A percentile compares a stretch with the other conserved stretches of the same genome.
These are phyloP conservation scores for Xanthoconium stramineum DNA, from an alignment of 768 basidiomycete species.

Conservation along the genomic window DNA sequence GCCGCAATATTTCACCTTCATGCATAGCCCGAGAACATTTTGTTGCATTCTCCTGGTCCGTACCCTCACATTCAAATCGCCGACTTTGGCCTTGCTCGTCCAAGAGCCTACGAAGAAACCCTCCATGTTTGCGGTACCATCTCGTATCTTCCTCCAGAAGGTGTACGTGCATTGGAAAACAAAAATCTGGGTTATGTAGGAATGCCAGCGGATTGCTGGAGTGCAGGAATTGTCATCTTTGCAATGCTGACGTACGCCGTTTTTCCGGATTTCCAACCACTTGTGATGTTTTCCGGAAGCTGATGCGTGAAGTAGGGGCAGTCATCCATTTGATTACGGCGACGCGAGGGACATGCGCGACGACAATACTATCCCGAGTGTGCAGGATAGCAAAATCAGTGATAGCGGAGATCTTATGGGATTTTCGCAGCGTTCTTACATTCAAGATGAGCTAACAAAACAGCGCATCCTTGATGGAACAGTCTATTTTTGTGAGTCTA, in stretches of 20 bases:
- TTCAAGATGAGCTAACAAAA: slow-evolving; percentile 62
- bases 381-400: slow-evolving; percentile 26
- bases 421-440: slow-evolving; percentile 32
- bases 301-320: slow-evolving; percentile 46
- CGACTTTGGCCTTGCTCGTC: slow-evolving; percentile 82
- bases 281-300: background rate
- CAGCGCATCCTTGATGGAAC: slow-evolving; percentile 63
- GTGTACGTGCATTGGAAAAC: slow-evolving; percentile 73
- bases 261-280: background rate
- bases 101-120: slow-evolving; percentile 76
- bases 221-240: slow-evolving; percentile 75
- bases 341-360: slow-evolving; percentile 19
- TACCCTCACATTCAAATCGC: slow-evolving; percentile 84
- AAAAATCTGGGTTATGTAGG: slow-evolving; percentile 71
- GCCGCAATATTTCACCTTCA: background rate
- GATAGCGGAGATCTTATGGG: slow-evolving; percentile 32
- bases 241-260: slow-evolving; percentile 76
- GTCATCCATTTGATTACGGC: slow-evolving; percentile 75
- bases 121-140: slow-evolving; percentile 87
- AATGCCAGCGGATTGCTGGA: slow-evolving; percentile 92
- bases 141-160: slow-evolving; percentile 83
- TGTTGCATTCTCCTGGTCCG: slow-evolving; percentile 73
- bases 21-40: slow-evolving; percentile 78
- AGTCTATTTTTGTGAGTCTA: slow-evolving; percentile 49
- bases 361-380: slow-evolving; percentile 4